phyloP scores from a whole-genome alignment of 75 land plant species.

The Picea glauca region DNA sequence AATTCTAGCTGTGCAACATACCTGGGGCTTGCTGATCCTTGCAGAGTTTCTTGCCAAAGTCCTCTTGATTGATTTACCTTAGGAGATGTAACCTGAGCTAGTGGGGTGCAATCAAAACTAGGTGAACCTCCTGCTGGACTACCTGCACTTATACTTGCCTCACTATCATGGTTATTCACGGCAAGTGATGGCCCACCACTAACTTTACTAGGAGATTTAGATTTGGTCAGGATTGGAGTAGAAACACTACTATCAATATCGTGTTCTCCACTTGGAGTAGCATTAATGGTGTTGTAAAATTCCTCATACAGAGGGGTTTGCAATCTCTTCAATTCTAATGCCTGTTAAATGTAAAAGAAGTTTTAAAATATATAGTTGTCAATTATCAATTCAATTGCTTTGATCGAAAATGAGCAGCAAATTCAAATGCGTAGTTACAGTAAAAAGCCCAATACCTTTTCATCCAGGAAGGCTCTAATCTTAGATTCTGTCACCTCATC shows the following conservation, averaged over 20 bases:
- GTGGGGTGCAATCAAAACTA: constrained; percentile 10
- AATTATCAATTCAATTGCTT: too few relatives aligned
- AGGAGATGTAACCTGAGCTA: constrained; percentile 48
- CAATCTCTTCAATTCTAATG: constrained; percentile 73
- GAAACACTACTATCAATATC: constrained; percentile 17
- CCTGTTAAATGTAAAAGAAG: constrained; percentile 30
- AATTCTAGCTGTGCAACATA: constrained; percentile 16
- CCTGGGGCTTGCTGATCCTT: constrained; percentile 45
- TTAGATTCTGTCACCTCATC: constrained; percentile 92
- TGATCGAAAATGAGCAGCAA: neutral
- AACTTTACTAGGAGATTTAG: constrained; percentile 43
- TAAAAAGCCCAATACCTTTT: constrained; percentile 47
- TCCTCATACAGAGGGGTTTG: constrained; percentile 88
- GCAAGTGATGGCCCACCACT: constrained; percentile 30
- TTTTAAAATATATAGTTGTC: too few relatives aligned
- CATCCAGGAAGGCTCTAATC: constrained; percentile 85
- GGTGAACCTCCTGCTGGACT: constrained; percentile 32
- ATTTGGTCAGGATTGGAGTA: neutral
- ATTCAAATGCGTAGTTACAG: too few relatives aligned
- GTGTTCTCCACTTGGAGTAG: neutral
- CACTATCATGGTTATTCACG: constrained; percentile 30
- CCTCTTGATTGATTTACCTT: constrained; percentile 45
- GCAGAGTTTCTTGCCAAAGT: constrained; percentile 31
- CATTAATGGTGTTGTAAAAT: constrained; percentile 49
- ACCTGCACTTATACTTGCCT: constrained; percentile 36